These are phyloP conservation scores for Kuraishia floccosa DNA, from an alignment of 805 yeast genomes.

Conservation along the genomic window DNA sequence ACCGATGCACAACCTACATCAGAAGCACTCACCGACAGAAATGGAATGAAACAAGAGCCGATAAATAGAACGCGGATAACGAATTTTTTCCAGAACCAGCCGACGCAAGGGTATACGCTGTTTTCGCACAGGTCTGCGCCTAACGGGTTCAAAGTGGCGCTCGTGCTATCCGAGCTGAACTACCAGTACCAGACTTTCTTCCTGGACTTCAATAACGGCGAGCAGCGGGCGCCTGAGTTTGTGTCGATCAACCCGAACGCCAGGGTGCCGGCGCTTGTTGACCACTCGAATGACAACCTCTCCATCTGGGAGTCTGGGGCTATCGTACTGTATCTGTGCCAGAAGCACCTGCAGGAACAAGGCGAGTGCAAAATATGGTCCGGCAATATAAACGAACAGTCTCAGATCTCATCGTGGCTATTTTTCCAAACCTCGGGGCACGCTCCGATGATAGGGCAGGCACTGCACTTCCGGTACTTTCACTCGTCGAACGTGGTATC, in stretches of 20 bases:
- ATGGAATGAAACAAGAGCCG: too few relatives aligned
- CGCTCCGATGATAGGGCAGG: slow-evolving; percentile 98
- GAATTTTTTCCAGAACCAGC: slow-evolving; percentile 70
- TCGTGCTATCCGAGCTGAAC: slow-evolving; percentile 74
- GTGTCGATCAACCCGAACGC: slow-evolving; percentile 94
- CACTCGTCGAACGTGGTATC: slow-evolving; percentile 78
- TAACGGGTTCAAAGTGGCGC: slow-evolving; percentile 93
- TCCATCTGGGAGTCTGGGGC: slow-evolving; percentile 96
- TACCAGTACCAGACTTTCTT: slow-evolving; percentile 72
- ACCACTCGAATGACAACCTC: slow-evolving; percentile 70
- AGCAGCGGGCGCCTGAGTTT: slow-evolving; percentile 89
- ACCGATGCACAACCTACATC: too few relatives aligned
- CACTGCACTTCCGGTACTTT: slow-evolving; percentile 85
- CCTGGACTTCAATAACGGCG: slow-evolving; percentile 79
- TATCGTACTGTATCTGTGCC: slow-evolving; percentile 71
- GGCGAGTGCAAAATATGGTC: slow-evolving; percentile 75
- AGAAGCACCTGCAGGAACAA: slow-evolving; percentile 48
- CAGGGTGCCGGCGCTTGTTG: slow-evolving; percentile 88
- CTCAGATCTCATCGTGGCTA: slow-evolving; percentile 80
- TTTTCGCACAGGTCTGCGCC: slow-evolving; percentile 85
- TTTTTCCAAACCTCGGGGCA: slow-evolving; percentile 95
- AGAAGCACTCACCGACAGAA: too few relatives aligned
- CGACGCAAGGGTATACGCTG: slow-evolving; percentile 73
- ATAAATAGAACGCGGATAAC: slow-evolving; percentile 4
- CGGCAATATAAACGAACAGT: slow-evolving; percentile 63